Evolutionary conservation across 192 early-diverging fungal species (phyloP).

Genomic region (Linnemannia hyalina): DNA sequence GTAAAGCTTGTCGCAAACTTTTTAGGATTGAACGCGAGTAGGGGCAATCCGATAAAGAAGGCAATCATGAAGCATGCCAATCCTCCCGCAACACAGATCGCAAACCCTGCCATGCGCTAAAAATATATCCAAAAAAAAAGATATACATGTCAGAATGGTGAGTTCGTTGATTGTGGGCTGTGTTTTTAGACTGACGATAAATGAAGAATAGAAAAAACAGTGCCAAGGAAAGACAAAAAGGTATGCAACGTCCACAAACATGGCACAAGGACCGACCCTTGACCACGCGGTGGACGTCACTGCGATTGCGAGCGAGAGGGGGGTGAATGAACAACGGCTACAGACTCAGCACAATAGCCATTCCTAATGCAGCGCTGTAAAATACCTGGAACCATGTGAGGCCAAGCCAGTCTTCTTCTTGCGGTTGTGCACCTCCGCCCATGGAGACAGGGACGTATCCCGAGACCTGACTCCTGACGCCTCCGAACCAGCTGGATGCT

Average conservation of each 20-base stretch:
- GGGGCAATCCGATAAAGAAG: constrained; percentile 72
- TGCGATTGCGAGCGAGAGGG: neutral
- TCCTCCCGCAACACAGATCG: constrained; percentile 61
- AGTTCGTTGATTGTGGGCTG: neutral
- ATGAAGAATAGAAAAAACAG: neutral
- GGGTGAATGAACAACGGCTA: neutral
- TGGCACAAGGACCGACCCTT: neutral
- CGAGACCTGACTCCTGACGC: constrained; percentile 44
- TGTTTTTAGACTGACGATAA: neutral
- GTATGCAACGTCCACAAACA: neutral
- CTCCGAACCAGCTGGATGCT: constrained; percentile 48
- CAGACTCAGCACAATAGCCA: neutral
- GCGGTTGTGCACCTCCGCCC: constrained; percentile 36
- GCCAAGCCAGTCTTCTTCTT: constrained; percentile 53
- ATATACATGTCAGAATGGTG: neutral
- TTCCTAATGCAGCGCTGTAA: neutral
- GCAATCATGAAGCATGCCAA: constrained; percentile 67
- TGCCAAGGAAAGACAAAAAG: neutral
- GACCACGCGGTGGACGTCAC: too few relatives aligned
- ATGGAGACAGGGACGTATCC: constrained; percentile 53
- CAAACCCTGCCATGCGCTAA: constrained; percentile 67
- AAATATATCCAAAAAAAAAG: neutral
- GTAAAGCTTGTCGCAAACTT: constrained; percentile 88
- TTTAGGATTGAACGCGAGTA: constrained; percentile 74
- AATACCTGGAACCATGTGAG: constrained; percentile 52